phyloP scores from a whole-genome alignment of 257 asterid species.

The Solanum peruvianum region DNA sequence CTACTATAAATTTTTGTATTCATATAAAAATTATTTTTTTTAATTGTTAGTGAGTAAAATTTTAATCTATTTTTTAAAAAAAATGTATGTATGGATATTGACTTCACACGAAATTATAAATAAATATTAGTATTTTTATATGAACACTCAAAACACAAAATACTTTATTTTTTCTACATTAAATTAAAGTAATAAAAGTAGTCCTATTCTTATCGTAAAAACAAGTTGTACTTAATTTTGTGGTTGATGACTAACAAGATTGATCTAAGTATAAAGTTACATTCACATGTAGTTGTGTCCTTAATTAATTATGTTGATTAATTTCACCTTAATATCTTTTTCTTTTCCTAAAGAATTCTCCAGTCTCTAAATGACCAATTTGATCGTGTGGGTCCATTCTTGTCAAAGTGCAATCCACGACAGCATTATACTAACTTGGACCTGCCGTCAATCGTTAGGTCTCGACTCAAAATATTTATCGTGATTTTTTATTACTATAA shows the following conservation, averaged over 20 bases:
- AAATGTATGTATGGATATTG: background rate
- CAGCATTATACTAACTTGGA: background rate
- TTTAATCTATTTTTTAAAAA: background rate
- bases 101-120: background rate
- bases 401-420: slow-evolving; percentile 6
- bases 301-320: background rate
- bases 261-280: background rate
- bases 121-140: background rate
- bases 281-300: background rate
- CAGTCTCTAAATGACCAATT: background rate
- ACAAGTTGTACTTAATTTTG: background rate
- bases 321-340: background rate
- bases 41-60: background rate
- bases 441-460: background rate
- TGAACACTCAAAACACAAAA: background rate
- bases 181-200: background rate
- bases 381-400: background rate
- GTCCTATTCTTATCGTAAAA: background rate
- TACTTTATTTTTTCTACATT: background rate
- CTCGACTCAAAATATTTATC: background rate
- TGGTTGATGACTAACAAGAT: background rate
- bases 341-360: background rate
- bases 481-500: fast-evolving
- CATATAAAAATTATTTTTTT: background rate
- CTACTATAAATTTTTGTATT: too few species aligned